Evolutionary conservation across 345 rosid species (phyloP), one percentile per base, ranked within the genome.

Genomic region (Acer campestre): DNA sequence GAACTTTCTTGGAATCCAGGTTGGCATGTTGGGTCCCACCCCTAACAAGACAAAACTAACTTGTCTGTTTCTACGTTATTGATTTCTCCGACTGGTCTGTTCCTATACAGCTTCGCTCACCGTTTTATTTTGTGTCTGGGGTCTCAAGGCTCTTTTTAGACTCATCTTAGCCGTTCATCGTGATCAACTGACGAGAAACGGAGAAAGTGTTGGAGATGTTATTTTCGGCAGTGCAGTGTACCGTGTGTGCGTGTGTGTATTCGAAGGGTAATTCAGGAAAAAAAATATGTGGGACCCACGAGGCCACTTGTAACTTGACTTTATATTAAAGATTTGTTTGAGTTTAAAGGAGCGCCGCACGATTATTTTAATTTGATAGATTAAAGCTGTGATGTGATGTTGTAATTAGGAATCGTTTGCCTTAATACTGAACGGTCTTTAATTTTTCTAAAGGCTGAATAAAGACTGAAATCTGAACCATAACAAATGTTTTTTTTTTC

Each of bases 1-100:
- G 31, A 76, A 72, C 16, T 78, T 58, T 71, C 66, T 17, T 38
- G 20, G 68, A 71, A 76, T 77, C 79, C 83, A 67, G 84, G 61
- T 17, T 70, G 73, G 67, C 38, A 77, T 18, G 38, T 35, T 35
- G 38, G 38, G 38, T 35, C 38, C 38, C 38, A 4, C 66, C 73
- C 63, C 14, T 2, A 20, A 61, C 5, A 20, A 25, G 40, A 73
- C 76, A 3, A 73, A 20, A 1, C 14, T 27, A 27, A 22, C 25
- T 10, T 25, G 68, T 61, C 56, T 40, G 23, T 42, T 61, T 73
- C 67, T 42, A 3, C 55, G 1, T 44, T 0, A 13, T 25, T 53
- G 62, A 51, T 40, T 42, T 3, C 22, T 40, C 38, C 0, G 7
- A 23, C 8, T 2, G 7, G 4, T 42, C 1, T 1, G 17, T 20